These are phyloP conservation scores for Kwoniella sp. DNA, from an alignment of 768 basidiomycete species.

Conservation along the genomic window DNA sequence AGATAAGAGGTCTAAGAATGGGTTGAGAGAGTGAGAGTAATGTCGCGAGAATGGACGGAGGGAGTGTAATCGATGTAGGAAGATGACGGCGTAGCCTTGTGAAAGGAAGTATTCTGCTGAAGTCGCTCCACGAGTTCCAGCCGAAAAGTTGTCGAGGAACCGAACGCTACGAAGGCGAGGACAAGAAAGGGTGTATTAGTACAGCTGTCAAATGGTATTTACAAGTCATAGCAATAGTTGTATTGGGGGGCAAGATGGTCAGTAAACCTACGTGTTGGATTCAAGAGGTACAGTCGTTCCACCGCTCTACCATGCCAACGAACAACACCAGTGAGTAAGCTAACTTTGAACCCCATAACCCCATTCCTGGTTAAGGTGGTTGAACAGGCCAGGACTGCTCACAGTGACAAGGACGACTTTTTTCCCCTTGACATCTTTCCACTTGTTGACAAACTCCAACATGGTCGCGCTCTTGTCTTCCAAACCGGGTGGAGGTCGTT, in stretches of 20 bases:
- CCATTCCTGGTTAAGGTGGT: no score
- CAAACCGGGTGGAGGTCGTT: constrained; percentile 73
- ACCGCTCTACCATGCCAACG: constrained; percentile 94
- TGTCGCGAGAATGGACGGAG: constrained; percentile 96
- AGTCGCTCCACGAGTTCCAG: constrained; percentile 96
- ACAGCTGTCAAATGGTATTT: not conserved
- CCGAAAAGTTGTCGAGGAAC: constrained; percentile 98
- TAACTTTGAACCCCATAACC: no score
- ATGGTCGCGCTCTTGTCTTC: constrained; percentile 69
- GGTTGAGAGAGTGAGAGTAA: constrained; percentile 97
- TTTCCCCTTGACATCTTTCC: constrained; percentile 63
- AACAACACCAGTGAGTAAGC: not conserved
- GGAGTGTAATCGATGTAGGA: constrained; percentile 97
- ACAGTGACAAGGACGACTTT: constrained; percentile 94
- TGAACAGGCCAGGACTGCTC: no score
- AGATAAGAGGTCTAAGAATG: constrained; percentile 92
- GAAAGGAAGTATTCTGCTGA: constrained; percentile 97
- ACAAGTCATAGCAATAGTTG: no score
- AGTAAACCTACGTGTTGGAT: constrained; percentile 98
- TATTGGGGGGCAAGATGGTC: no score
- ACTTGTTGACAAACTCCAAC: constrained; percentile 69
- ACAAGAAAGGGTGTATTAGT: not conserved
- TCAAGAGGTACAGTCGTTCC: constrained; percentile 97
- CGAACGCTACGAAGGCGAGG: constrained; percentile 70
- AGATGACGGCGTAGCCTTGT: constrained; percentile 89